Percentiles rank a stretch among this genome's conserved stretches.
Conservation (phyloP, 2,329 filamentous ascomycete species). For the Tolypocladium amazonense region DNA sequence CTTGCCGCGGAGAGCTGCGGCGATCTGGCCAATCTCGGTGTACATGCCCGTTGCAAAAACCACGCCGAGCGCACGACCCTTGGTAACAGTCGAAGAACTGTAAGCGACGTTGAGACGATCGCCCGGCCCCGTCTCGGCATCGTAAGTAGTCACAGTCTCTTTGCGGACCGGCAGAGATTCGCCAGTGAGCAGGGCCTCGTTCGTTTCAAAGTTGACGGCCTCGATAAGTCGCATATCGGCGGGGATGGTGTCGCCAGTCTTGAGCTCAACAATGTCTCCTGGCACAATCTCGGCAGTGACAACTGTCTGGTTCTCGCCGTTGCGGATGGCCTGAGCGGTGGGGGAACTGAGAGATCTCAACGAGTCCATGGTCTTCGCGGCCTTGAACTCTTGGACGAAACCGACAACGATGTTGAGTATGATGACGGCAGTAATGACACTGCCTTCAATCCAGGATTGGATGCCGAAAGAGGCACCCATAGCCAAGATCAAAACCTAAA, state of each 20-base stretch:
- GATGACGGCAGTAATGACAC: conserved; percentile 47
- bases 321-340: conserved; percentile 30
- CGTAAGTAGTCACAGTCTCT: conserved; percentile 31
- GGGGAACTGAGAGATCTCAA: conserved; percentile 32
- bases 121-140: conserved; percentile 33
- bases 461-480: conserved; percentile 49
- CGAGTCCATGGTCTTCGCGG: conserved; percentile 39
- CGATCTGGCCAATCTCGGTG: conserved; percentile 53
- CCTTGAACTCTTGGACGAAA: conserved; percentile 33
- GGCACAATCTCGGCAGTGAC: conserved; percentile 37
- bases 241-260: conserved; percentile 49
- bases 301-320: conserved; percentile 26
- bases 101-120: conserved; percentile 54
- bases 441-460: conserved; percentile 48
- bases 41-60: conserved; percentile 51
- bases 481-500: conserved; percentile 40
- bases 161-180: conserved; percentile 52
- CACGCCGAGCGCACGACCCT: conserved; percentile 48
- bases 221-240: conserved; percentile 47
- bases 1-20: conserved; percentile 31
- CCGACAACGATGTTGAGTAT: conserved; percentile 46
- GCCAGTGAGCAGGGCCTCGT: conserved; percentile 55
- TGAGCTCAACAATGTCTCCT: conserved; percentile 45
- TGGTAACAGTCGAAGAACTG: conserved; percentile 51
- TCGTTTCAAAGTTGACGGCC: conserved; percentile 56